Evolutionary conservation across 1,284 basidiomycete species (phyloP), one percentile per base, ranked within the genome.

Genomic region (Ceratobasidium sp.): DNA sequence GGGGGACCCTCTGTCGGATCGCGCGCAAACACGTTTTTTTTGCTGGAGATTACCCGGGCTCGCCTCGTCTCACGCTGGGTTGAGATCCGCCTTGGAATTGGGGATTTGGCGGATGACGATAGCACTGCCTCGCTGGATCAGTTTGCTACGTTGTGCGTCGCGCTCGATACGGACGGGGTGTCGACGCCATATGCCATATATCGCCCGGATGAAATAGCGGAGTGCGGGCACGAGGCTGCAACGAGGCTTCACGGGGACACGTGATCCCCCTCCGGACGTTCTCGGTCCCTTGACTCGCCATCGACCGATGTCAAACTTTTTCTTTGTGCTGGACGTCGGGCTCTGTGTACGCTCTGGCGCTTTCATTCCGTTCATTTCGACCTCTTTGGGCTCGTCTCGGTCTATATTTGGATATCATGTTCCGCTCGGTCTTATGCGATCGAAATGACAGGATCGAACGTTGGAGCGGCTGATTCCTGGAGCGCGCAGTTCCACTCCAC

Each of bases 141-240:
- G 52, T n/a, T 54, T 3, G 52, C 15, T 40, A 13, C 59, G 59
- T 61, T 42, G 33, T 50, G 44, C 64, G 46, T 40, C 64, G 42
- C 42, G 64, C 64, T 66, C 64, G 64, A 66, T 66, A 44, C 46
- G 26, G 42, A 26, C 64, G 33, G 33, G 33, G 33, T 33, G 33
- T 33, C 33, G 33, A 33, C 33, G 33, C 33, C 33, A 33, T 33
- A 33, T 33, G 33, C 33, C 33, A 33, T 23, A 26, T 44, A 28
- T 26, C 44, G 56, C 17, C 26, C 50, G 52, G 69, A 57, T 61
- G 69, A 71, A 57, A 64, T 50, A 66, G 64, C 64, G 64, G 64
- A 66, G 64, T 46, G 23, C 9, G 48, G 28, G 64, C 70, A 74
- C 70, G 70, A 61, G 57, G 70, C 70, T 74, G 70, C 70, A 61